Evolutionary conservation across 305 asterid species (phyloP).

Genomic region (Fraxinus ornus): DNA sequence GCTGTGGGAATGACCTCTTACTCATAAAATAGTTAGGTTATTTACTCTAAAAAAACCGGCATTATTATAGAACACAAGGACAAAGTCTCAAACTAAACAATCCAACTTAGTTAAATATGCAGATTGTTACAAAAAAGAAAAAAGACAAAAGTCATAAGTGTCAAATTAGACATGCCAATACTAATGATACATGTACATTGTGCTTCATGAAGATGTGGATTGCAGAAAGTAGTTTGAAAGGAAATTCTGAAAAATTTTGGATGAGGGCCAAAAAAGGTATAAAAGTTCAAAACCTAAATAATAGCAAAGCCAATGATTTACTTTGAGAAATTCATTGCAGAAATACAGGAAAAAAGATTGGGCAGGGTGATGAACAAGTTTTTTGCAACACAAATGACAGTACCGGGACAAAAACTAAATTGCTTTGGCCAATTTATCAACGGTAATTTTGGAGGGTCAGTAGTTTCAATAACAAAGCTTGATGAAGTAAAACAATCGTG

Average conservation of each 20-base stretch:
- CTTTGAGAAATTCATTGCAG: not conserved
- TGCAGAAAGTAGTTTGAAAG: not conserved
- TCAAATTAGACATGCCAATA: not conserved
- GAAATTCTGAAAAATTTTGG: slow-evolving; percentile 1
- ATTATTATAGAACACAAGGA: not conserved
- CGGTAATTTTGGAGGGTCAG: not conserved
- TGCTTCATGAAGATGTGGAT: slow-evolving; percentile 5
- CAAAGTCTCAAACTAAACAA: not conserved
- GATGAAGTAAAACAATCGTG: not conserved
- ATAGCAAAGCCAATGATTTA: not conserved
- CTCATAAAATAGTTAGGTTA: not conserved
- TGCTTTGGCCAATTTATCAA: not conserved
- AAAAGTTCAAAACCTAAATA: not conserved
- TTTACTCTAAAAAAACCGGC: not conserved
- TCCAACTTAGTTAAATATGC: not conserved
- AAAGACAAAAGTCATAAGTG: not conserved
- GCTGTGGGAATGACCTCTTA: not conserved
- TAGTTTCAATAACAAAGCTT: not conserved
- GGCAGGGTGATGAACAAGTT: not conserved
- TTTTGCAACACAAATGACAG: not conserved
- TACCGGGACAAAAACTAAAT: not conserved
- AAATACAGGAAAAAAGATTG: not conserved
- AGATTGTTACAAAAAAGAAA: not conserved
- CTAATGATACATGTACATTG: not conserved
- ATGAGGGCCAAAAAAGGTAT: not conserved